Evolutionary conservation across 495 filamentous ascomycete genomes (phyloP).

Genomic region (Aspergillus indologenus): DNA sequence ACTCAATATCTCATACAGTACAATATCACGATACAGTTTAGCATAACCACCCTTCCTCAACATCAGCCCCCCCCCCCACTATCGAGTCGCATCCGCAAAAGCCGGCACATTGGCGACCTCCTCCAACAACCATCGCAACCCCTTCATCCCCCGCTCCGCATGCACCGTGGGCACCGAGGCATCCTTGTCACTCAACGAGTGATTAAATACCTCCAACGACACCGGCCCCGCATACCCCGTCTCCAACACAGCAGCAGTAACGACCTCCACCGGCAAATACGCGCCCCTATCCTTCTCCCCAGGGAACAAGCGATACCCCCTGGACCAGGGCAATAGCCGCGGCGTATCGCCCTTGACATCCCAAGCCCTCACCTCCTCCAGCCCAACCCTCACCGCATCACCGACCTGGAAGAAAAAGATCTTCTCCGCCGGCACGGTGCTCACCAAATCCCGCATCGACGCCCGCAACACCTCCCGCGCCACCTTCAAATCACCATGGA

Average conservation of each 20-base stretch:
- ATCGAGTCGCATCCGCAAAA: conserved; percentile 15
- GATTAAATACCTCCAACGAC: conserved; percentile 62
- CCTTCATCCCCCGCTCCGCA: conserved; percentile 25
- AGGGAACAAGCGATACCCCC: conserved; percentile 51
- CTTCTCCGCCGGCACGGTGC: conserved; percentile 56
- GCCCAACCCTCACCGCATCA: conserved; percentile 57
- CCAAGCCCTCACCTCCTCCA: conserved; percentile 31
- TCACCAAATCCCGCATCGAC: conserved; percentile 45
- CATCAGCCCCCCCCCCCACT: no score
- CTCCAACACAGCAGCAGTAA: conserved; percentile 55
- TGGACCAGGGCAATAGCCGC: conserved; percentile 31
- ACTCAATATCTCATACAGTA: no score
- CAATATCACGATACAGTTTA: no score
- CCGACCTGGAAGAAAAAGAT: conserved; percentile 71
- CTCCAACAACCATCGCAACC: conserved; percentile 18
- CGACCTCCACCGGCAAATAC: conserved; percentile 62
- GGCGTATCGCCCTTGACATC: conserved; percentile 21
- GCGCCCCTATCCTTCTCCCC: conserved; percentile 47
- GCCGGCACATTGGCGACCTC: conserved; percentile 15
- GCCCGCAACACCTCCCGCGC: conserved; percentile 22
- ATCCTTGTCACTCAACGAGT: conserved; percentile 24
- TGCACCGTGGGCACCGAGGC: conserved; percentile 17
- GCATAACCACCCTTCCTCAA: no score
- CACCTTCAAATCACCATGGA: conserved; percentile 24
- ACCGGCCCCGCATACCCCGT: conserved; percentile 64